Conservation (phyloP, 2,329 filamentous ascomycete species). For the Colletotrichum plurivorum region DNA sequence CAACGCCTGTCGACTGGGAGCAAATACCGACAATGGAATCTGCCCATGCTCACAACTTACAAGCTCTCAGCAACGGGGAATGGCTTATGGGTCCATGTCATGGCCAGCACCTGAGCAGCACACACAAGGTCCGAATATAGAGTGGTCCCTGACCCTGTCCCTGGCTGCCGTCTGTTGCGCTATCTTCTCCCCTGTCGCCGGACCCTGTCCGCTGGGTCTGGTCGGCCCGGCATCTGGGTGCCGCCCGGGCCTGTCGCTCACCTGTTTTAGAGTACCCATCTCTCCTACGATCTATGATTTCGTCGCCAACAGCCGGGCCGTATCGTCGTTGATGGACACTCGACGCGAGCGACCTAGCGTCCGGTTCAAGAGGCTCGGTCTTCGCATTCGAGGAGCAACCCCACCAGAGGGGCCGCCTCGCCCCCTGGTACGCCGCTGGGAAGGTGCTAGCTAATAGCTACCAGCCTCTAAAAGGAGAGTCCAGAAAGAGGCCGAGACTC, state of each 20-base stretch:
- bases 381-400: not conserved
- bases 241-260: conserved; percentile 12
- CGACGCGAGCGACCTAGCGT: not conserved
- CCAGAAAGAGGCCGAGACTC: conserved; percentile 37
- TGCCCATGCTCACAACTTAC: not conserved
- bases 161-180: not conserved
- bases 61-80: no score
- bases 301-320: not conserved
- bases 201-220: conserved; percentile 26
- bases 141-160: conserved; percentile 16
- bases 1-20: not conserved
- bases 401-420: conserved; percentile 12
- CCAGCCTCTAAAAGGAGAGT: not conserved
- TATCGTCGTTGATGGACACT: not conserved
- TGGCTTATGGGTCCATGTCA: not conserved
- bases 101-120: not conserved
- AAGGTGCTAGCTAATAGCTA: not conserved
- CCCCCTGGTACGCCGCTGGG: conserved; percentile 4
- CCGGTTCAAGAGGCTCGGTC: not conserved
- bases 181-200: conserved; percentile 11
- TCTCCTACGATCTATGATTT: not conserved
- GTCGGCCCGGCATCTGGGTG: conserved; percentile 35
- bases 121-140: conserved; percentile 36
- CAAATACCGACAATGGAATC: not conserved
- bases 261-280: conserved; percentile 2